phyloP scores from a whole-genome alignment of 2,329 filamentous ascomycete species.

The Venturia aucupariae region DNA sequence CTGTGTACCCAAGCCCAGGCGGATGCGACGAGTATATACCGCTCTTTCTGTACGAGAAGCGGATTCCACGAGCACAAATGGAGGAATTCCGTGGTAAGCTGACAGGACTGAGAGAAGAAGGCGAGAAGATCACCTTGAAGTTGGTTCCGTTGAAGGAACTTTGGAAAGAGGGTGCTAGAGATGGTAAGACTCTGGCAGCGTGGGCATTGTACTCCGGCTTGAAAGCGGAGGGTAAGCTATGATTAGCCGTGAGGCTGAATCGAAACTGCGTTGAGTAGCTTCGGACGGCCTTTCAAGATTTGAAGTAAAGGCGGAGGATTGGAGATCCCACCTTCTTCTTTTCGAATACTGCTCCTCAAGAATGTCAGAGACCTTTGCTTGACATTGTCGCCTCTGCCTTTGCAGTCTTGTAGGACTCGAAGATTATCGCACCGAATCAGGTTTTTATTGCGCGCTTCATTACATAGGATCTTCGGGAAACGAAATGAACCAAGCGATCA shows the following conservation, averaged over 20 bases:
- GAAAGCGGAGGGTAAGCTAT: constrained; percentile 36
- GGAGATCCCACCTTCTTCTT: too few relatives aligned
- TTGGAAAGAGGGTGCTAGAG: constrained; percentile 46
- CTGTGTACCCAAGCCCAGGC: constrained; percentile 45
- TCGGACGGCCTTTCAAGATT: too few relatives aligned
- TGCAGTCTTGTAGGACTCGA: too few relatives aligned
- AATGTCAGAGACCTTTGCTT: too few relatives aligned
- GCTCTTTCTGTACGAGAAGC: constrained; percentile 46
- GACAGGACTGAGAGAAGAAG: constrained; percentile 45
- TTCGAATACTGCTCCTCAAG: too few relatives aligned
- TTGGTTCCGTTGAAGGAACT: constrained; percentile 41
- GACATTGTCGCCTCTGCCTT: too few relatives aligned
- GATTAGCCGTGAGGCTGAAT: neutral
- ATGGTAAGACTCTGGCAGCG: constrained; percentile 48
- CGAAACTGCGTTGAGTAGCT: neutral
- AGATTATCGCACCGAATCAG: too few relatives aligned
- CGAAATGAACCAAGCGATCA: too few relatives aligned
- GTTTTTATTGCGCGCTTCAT: too few relatives aligned
- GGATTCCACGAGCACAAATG: constrained; percentile 39
- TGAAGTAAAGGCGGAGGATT: too few relatives aligned
- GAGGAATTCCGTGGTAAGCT: constrained; percentile 42
- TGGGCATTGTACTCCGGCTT: constrained; percentile 47
- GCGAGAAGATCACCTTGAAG: constrained; percentile 51
- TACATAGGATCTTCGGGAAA: too few relatives aligned
- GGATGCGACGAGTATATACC: constrained; percentile 52